These are phyloP conservation scores for Exophiala phaeomuriformis DNA, from an alignment of 2,329 filamentous ascomycete genomes.

Conservation along the genomic window DNA sequence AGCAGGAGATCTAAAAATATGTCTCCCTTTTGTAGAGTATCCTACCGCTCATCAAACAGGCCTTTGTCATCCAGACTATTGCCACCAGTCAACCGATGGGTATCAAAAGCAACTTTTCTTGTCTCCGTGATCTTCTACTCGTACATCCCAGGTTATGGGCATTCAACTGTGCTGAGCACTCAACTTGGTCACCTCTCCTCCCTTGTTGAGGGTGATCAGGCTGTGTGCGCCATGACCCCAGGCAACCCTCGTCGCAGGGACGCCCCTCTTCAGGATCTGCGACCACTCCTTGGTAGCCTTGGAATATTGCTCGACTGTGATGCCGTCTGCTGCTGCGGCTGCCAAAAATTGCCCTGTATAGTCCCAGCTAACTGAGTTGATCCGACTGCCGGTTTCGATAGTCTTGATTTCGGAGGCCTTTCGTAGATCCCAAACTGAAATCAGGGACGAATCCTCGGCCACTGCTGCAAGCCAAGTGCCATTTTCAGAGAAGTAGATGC, in stretches of 20 bases:
- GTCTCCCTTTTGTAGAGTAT: no score
- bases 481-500: slow-evolving; percentile 86
- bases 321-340: slow-evolving; percentile 67
- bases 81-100: not conserved
- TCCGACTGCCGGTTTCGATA: slow-evolving; percentile 68
- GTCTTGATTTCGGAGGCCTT: slow-evolving; percentile 76
- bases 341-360: slow-evolving; percentile 92
- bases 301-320: slow-evolving; percentile 82
- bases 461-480: slow-evolving; percentile 90
- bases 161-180: not conserved
- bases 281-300: slow-evolving; percentile 86
- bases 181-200: slow-evolving; percentile 59
- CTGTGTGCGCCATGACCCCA: slow-evolving; percentile 73
- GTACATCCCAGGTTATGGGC: slow-evolving; percentile 1
- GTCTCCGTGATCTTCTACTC: not conserved
- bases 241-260: slow-evolving; percentile 62
- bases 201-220: slow-evolving; percentile 64
- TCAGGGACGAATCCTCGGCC: slow-evolving; percentile 65
- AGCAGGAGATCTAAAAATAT: no score
- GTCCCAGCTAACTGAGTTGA: slow-evolving; percentile 77
- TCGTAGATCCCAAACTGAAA: slow-evolving; percentile 85
- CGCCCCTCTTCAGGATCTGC: slow-evolving; percentile 70
- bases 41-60: not conserved
- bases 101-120: slow-evolving; percentile 14
- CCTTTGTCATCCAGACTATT: not conserved